These are phyloP conservation scores for Chalciporus piperatus DNA, from an alignment of 768 basidiomycete genomes.

Conservation along the genomic window DNA sequence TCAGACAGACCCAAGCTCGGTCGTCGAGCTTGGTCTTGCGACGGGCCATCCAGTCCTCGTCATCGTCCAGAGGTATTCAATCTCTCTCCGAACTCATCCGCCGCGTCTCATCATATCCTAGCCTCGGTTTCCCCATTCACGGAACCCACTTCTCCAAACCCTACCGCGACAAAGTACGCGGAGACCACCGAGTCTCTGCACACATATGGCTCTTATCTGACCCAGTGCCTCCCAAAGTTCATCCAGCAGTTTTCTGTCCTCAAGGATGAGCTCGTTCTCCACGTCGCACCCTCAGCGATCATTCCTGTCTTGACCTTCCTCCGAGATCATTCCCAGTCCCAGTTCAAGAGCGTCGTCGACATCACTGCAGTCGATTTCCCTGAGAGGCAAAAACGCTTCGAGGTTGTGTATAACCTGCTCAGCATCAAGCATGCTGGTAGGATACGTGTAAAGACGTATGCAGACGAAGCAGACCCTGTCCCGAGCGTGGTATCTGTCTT, in stretches of 20 bases:
- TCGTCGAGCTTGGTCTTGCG: slow-evolving; percentile 24
- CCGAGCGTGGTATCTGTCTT: slow-evolving; percentile 80
- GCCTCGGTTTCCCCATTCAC: slow-evolving; percentile 78
- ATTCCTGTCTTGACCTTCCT: slow-evolving; percentile 88
- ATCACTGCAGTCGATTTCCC: slow-evolving; percentile 96
- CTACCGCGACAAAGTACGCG: slow-evolving; percentile 66
- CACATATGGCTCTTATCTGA: slow-evolving; percentile 89
- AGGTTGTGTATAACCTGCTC: slow-evolving; percentile 94
- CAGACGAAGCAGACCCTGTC: slow-evolving; percentile 87
- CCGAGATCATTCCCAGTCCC: slow-evolving; percentile 92
- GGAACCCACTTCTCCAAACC: slow-evolving; percentile 89
- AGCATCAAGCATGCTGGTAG: slow-evolving; percentile 76
- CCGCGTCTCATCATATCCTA: slow-evolving; percentile 24
- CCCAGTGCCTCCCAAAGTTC: slow-evolving; percentile 92
- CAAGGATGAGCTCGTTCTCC: slow-evolving; percentile 92
- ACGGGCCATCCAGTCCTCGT: slow-evolving; percentile 48
- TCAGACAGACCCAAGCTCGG: slow-evolving; percentile 38
- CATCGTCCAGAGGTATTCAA: slow-evolving; percentile 45
- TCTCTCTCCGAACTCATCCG: background rate
- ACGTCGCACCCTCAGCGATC: slow-evolving; percentile 78
- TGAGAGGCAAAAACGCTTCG: slow-evolving; percentile 89
- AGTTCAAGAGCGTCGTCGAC: slow-evolving; percentile 91
- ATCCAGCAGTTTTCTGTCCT: slow-evolving; percentile 97
- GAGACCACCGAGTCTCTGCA: slow-evolving; percentile 79
- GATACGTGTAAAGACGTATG: slow-evolving; percentile 96